phyloP scores from a whole-genome alignment of 176 grass and related monocot genomes.

The Melocanna baccifera region DNA sequence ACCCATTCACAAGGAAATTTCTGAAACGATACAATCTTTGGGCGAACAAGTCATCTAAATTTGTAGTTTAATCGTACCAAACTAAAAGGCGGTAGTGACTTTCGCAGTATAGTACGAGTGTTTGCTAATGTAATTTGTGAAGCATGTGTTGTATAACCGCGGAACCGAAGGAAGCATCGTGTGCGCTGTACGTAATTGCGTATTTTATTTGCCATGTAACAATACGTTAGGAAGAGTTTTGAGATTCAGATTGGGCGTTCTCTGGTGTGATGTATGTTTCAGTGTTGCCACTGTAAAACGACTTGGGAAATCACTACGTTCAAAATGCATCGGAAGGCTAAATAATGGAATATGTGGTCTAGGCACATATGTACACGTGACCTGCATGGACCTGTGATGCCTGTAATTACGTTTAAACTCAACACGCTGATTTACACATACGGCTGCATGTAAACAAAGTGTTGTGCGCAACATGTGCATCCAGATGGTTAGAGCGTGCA shows the following conservation, averaged over 20 bases:
- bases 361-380: background rate
- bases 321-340: background rate
- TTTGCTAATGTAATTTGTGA: slow-evolving; percentile 30
- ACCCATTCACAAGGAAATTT: background rate
- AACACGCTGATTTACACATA: no score
- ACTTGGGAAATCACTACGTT: background rate
- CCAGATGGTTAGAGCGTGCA: background rate
- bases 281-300: background rate
- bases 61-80: slow-evolving; percentile 16
- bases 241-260: background rate
- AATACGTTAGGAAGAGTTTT: slow-evolving; percentile 9
- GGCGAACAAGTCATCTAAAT: background rate
- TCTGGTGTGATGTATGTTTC: background rate
- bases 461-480: background rate
- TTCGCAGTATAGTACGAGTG: slow-evolving; percentile 4
- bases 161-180: slow-evolving; percentile 13
- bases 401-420: no score
- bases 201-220: slow-evolving; percentile 21
- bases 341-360: background rate
- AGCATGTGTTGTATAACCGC: slow-evolving; percentile 32
- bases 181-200: slow-evolving; percentile 24
- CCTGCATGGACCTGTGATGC: background rate
- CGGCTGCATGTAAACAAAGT: background rate
- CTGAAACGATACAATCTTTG: background rate
- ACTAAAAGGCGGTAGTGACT: slow-evolving; percentile 29